Evolutionary conservation across 1,284 basidiomycete species (phyloP).

Genomic region (Takashimella tepidaria): DNA sequence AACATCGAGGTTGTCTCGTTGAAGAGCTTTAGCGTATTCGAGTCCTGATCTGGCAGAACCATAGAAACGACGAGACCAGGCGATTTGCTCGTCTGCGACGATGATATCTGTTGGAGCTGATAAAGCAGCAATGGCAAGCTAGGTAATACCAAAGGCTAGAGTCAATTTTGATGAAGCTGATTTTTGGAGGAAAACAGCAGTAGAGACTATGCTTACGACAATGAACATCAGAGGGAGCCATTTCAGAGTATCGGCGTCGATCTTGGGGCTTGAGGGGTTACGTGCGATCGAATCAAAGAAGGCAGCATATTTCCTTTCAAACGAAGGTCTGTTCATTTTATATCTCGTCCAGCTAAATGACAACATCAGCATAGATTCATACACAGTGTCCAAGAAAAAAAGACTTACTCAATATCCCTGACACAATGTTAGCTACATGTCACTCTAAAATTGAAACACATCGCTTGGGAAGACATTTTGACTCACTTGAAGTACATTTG

Average conservation of each 20-base stretch:
- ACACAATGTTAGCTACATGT: not conserved
- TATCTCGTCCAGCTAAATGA: conserved; percentile 48
- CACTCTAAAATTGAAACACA: not conserved
- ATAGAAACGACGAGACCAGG: conserved; percentile 48
- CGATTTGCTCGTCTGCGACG: conserved; percentile 39
- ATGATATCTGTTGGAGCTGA: conserved; percentile 46
- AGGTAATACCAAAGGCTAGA: conserved; percentile 1
- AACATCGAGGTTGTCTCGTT: conserved; percentile 49
- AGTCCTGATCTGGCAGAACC: conserved; percentile 45
- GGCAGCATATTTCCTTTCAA: conserved; percentile 41
- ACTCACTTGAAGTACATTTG: conserved; percentile 46
- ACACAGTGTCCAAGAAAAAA: not conserved
- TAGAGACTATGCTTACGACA: conserved; percentile 44
- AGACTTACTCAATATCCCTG: conserved; percentile 37
- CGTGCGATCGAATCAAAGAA: conserved; percentile 46
- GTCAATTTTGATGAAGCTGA: not conserved
- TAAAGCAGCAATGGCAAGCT: conserved; percentile 49
- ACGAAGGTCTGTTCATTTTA: conserved; percentile 47
- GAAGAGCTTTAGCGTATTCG: conserved; percentile 48
- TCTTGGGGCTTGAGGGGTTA: conserved; percentile 42
- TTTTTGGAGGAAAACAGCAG: too few relatives aligned
- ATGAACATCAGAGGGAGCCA: conserved; percentile 50
- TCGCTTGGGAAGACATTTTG: not conserved
- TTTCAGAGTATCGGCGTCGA: conserved; percentile 47
- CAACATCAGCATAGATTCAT: not conserved